Conservation (phyloP, 2,329 filamentous ascomycete species). For the Amylocarpus encephaloides region DNA sequence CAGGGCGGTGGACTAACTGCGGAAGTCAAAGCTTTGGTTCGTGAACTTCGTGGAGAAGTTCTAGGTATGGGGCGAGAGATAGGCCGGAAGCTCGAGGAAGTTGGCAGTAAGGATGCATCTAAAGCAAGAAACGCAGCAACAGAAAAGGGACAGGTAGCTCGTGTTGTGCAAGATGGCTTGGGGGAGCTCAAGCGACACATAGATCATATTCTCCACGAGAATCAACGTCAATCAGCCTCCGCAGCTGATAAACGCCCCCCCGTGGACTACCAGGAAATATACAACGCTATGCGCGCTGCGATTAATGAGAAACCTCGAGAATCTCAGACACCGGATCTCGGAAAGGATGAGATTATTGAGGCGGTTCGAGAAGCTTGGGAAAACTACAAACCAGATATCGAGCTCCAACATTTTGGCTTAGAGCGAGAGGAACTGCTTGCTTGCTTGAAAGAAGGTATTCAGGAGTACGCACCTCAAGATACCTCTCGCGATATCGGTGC, state of each 20-base stretch:
- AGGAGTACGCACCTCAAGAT: conserved; percentile 55
- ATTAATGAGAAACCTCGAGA: conserved; percentile 50
- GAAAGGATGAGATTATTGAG: conserved; percentile 76
- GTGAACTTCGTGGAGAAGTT: conserved; percentile 85
- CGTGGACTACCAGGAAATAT: conserved; percentile 78
- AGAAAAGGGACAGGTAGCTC: conserved; percentile 64
- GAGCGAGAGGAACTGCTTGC: conserved; percentile 86
- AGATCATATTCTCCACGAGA: conserved; percentile 70
- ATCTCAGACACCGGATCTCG: conserved; percentile 46
- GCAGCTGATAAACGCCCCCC: conserved; percentile 55
- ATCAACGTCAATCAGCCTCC: conserved; percentile 60
- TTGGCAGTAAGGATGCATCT: conserved; percentile 40
- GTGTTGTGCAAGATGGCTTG: conserved; percentile 74
- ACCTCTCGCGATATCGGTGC: conserved; percentile 42
- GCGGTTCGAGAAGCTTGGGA: conserved; percentile 90
- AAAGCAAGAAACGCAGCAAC: conserved; percentile 40
- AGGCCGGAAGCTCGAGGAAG: conserved; percentile 75
- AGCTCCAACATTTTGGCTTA: conserved; percentile 82
- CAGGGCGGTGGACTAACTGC: conserved; percentile 85
- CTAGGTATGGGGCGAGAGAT: conserved; percentile 91
- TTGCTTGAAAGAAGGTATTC: conserved; percentile 79
- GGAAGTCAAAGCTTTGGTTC: conserved; percentile 84
- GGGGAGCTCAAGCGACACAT: conserved; percentile 79
- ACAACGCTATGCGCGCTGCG: conserved; percentile 75
- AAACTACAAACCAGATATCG: conserved; percentile 87